Base-by-base conservation (phyloP, 176 grass and related monocot genomes). In the Musa acuminata region DNA sequence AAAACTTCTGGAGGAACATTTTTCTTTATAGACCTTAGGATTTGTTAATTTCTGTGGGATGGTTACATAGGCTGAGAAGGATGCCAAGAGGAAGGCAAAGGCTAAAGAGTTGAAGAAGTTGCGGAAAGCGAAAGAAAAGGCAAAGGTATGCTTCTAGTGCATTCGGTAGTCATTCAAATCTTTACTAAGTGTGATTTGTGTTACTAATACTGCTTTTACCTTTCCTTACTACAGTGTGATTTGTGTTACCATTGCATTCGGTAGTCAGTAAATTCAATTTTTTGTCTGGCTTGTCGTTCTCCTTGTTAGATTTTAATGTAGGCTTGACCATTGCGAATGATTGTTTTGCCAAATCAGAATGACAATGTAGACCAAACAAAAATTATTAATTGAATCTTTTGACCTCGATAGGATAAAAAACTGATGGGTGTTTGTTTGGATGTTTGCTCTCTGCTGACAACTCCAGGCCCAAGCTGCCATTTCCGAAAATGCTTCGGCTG, bases 61-160 rank as follows among this genome's bases (percentile, higher is more conserved):
- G 73, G 55, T 55, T 53, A 53, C 81, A 50, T 54, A 97, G 90
- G 88, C 86, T 8, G 95, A 98, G 82, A 98, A 93, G 84, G 90
- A 98, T 82, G 87, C 95, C 72, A 98, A 93, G 75, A 88, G 82
- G 86, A 98, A 98, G 85, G 95, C 95, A 16, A 92, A 74, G 80
- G 88, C 86, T 73, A 98, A 98, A 86, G 95, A 98, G 62, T 69
- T 93, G 74, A 98, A 93, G 78, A 98, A 98, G 81, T 55, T 84
- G 82, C 93, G 93, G 78, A 98, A 98, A 63, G 88, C 84, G 72
- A 91, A 80, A 75, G 95, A 89, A 72, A 97, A 85, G 70, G 83
- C 75, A n/a, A 86, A 89, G 85, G 95, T 96, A 53, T n/a, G 0
- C n/a, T 80, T 51, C 62, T 72, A 55, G 10, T 26, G 1, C 58